Percentiles rank a stretch among this genome's conserved stretches.
Evolutionary conservation across 192 early-diverging fungal genomes (phyloP).

Genomic region (Geranomyces variabilis): DNA sequence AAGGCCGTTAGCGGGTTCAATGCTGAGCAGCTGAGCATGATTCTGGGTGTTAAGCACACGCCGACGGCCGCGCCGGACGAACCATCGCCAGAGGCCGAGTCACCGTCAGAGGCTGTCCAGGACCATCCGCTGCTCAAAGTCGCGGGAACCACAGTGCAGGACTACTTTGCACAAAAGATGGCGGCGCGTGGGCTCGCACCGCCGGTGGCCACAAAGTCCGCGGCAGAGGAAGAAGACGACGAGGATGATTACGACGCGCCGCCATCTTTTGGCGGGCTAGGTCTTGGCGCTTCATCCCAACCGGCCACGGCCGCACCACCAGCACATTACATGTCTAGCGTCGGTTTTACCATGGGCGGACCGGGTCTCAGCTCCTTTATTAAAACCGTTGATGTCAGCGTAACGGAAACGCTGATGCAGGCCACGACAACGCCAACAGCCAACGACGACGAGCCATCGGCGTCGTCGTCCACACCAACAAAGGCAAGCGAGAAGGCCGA

Average conservation of each 20-base stretch:
- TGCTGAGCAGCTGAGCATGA: constrained; percentile 43
- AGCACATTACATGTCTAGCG: neutral
- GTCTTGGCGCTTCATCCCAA: constrained; percentile 21
- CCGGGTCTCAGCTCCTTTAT: constrained; percentile 3
- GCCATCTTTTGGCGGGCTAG: constrained; percentile 28
- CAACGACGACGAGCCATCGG: neutral
- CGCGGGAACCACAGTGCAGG: constrained; percentile 31
- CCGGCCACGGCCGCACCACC: neutral
- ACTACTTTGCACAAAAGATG: constrained; percentile 53
- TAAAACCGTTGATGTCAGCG: constrained; percentile 8
- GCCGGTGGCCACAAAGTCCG: neutral
- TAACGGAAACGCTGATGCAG: constrained; percentile 20
- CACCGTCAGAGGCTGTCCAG: constrained; percentile 15
- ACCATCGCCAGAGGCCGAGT: neutral
- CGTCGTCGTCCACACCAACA: neutral
- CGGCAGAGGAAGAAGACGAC: constrained; percentile 21
- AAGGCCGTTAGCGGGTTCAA: constrained; percentile 52
- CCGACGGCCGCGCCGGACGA: constrained; percentile 7
- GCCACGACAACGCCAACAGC: constrained; percentile 21
- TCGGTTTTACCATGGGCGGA: constrained; percentile 9
- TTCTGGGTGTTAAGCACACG: constrained; percentile 50
- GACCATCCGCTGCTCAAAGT: constrained; percentile 24
- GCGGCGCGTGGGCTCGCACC: constrained; percentile 14
- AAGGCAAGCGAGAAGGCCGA: constrained; percentile 7
- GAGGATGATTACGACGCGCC: constrained; percentile 35